Percentiles rank a stretch among this genome's conserved stretches.
These are phyloP conservation scores for peach (Prunus persica) DNA, from an alignment of 306 rosid genomes.

Conservation along the genomic window Prunus_persica_NCBIv2 NC_034011.1:16085501-16086000, in stretches of 20 bases:
- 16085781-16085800: too few species aligned
- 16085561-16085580: background rate
- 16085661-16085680: background rate
- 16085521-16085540: too few species aligned
- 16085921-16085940: slow-evolving; percentile 45
- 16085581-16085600: background rate
- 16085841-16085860: too few species aligned
- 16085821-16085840: too few species aligned
- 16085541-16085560: background rate
- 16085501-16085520: too few species aligned
- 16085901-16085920: background rate
- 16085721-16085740: background rate
- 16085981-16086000: slow-evolving; percentile 66
- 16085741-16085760: too few species aligned
- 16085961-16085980: slow-evolving; percentile 84
- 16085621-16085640: background rate
- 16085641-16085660: background rate
- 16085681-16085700: background rate
- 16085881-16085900: too few species aligned
- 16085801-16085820: too few species aligned
- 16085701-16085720: background rate
- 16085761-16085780: too few species aligned
- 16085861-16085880: too few species aligned
- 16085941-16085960: slow-evolving; percentile 74
- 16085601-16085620: slow-evolving; percentile 15